Percentiles rank a stretch among this genome's conserved stretches.
Evolutionary conservation across 148 eudicot species (phyloP).

Genomic region (Persicaria tinctoria): DNA sequence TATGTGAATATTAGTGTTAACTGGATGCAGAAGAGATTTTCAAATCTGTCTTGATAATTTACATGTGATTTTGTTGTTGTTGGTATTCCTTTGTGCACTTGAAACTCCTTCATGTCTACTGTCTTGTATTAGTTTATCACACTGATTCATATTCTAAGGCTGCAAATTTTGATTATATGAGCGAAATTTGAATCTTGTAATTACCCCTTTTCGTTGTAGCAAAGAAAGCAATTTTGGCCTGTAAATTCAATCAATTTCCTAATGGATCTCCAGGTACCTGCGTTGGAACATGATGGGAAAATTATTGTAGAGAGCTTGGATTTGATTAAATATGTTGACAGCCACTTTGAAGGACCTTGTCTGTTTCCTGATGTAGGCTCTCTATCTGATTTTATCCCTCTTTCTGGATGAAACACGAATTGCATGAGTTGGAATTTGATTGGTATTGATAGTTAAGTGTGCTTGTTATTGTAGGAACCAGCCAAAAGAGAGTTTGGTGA

Average conservation of each 20-base stretch:
- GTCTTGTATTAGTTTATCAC: no score
- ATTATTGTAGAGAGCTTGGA: slow-evolving; percentile 65
- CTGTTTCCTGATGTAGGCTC: slow-evolving; percentile 56
- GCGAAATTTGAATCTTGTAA: no score
- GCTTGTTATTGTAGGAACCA: slow-evolving; percentile 41
- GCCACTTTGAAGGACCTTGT: slow-evolving; percentile 65
- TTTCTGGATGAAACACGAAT: not conserved
- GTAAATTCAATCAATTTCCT: not conserved
- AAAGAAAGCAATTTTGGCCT: no score
- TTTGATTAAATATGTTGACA: slow-evolving; percentile 54
- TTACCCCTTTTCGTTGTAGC: no score
- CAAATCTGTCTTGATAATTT: no score
- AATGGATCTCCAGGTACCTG: slow-evolving; percentile 41
- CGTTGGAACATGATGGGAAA: slow-evolving; percentile 62
- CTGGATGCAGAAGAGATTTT: no score
- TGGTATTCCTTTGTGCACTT: no score
- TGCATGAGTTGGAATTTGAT: not conserved
- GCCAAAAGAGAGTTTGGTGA: slow-evolving; percentile 56
- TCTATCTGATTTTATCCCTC: not conserved
- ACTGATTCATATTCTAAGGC: no score
- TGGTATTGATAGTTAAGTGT: not conserved
- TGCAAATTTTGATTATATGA: no score
- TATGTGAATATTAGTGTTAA: no score
- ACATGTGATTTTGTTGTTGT: no score
- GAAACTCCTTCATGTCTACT: no score